Evolutionary conservation across 805 yeast genomes (phyloP), one percentile per base, ranked within the genome.

Genomic region (Scheffersomyces stipitis): DNA sequence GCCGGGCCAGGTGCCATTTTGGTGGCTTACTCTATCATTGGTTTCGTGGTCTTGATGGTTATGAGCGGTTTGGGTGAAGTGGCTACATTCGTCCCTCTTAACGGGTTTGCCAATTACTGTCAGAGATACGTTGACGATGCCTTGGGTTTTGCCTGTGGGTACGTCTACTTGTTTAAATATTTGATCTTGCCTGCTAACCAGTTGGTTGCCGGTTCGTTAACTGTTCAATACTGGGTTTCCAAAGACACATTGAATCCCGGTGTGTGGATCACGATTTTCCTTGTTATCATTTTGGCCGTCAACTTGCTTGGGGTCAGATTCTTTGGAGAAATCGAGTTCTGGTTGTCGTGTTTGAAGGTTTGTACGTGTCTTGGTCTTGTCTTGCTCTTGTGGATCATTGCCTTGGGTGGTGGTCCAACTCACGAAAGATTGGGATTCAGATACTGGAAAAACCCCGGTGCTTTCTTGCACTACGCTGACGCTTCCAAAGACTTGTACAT

Each of bases 341-440:
- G 83, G 80, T 65, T 83, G 37, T 78, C 86, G 2, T 56, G 76
- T 18, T 62, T 83, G 48, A 85, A 85, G 62, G 81, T 85, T 23
- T 30, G 80, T 27, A 78, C 85, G 5, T 76, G 80, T 65, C 45
- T 80, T 28, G 89, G 84, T n/a, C 66, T 85, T 32, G 83, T 86
- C 40, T 42, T 86, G 12, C 58, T 83, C 34, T 65, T 83, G 36
- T 71, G 83, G 45, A 63, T 81, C 40, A 75, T 85, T 42, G 81
- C 83, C 64, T 66, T 80, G 38, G 95, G 95, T 41, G 95, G 93
- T 37, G 86, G 81, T 18, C 90, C 91, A 45, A 70, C 71, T 29
- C 82, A 81, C 50, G 88, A 83, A 49, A 73, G 91, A 59, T 61
- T 76, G 23, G 91, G 90, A 1, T 84, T 82, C 64, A 71, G 85